Evolutionary conservation across 371 early-diverging fungal species (phyloP), one percentile per base, ranked within the genome.

Genomic region (Apophysomyces elegans): DNA sequence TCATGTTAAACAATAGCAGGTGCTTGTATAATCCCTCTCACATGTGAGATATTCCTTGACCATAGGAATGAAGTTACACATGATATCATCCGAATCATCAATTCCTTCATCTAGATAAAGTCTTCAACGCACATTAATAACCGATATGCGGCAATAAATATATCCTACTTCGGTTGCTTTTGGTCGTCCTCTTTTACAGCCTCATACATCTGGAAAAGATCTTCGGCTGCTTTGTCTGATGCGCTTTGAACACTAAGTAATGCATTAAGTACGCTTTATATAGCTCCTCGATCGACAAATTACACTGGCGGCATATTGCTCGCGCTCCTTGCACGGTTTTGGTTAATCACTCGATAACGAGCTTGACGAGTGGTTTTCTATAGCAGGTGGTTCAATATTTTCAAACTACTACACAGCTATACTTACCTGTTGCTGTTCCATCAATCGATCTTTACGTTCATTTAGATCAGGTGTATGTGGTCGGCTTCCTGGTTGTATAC

Each of bases 41-140:
- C 87, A 72, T 37, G 88, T 78, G 58, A 92, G 68, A 58, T 89
- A 87, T 64, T 90, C 90, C 47, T 87, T 84, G 5, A 92, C 89
- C 88, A 92, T 88, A 0, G 91, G 89, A 59, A 90, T 79, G 62
- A 91, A 83, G 58, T 90, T 88, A 62, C 87, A 88, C 84, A 87
- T 86, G 35, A 88, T 88, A 36, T 88, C 88, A 56, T 87, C 85
- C 0, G 74, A 69, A 59, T 78, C 78, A 9, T 80, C 78, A 14
- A 64, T 45, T 58, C 69, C 76, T 46, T 85, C 76, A 72, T 72
- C 68, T 32, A 82, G 14, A 64, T 72, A 54, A 43, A 80, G 46
- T 50, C 82, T 65, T 26, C 32, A 67, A 38, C 54, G 56, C 26
- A 45, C 16, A 26, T 39, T 56, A n/a, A 18, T 32, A 21, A 41